Evolutionary conservation across 257 asterid species (phyloP).

Genomic region (Salvia miltiorrhiza): DNA sequence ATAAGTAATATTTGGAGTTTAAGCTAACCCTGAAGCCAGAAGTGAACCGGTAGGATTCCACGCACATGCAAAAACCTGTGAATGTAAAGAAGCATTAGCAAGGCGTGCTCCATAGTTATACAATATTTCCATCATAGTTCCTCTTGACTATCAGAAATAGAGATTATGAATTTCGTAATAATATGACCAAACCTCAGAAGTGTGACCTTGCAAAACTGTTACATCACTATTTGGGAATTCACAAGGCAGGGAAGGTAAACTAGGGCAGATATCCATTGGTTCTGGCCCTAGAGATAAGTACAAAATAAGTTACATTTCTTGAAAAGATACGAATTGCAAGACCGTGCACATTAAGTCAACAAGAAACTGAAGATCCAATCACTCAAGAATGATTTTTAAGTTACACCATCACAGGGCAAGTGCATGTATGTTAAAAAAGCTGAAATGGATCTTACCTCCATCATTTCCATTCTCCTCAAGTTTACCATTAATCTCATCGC

Average conservation of each 20-base stretch:
- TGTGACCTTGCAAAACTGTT: slow-evolving; percentile 85
- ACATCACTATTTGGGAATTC: slow-evolving; percentile 73
- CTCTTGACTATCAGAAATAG: background rate
- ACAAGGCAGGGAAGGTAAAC: slow-evolving; percentile 51
- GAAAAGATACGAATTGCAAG: slow-evolving; percentile 9
- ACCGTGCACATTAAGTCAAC: slow-evolving; percentile 12
- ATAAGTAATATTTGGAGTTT: slow-evolving; percentile 6
- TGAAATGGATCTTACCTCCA: slow-evolving; percentile 48
- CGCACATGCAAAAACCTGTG: slow-evolving; percentile 98
- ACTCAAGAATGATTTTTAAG: background rate
- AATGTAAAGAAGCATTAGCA: slow-evolving; percentile 26
- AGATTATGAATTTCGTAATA: slow-evolving; percentile 1
- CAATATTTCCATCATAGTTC: background rate
- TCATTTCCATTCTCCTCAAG: slow-evolving; percentile 59
- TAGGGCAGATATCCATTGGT: slow-evolving; percentile 82
- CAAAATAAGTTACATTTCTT: slow-evolving; percentile 21
- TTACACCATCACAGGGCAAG: slow-evolving; percentile 7
- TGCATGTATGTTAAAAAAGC: slow-evolving; percentile 5
- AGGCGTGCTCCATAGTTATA: slow-evolving; percentile 10
- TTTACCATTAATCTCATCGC: slow-evolving; percentile 42
- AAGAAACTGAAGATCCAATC: slow-evolving; percentile 13
- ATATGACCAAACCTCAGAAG: slow-evolving; percentile 76
- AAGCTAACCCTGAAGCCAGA: slow-evolving; percentile 96
- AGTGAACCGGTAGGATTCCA: slow-evolving; percentile 93
- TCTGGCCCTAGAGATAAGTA: slow-evolving; percentile 58